Base-by-base conservation (phyloP, 495 filamentous ascomycete genomes). In the Hypoxylon subgilvum region DNA sequence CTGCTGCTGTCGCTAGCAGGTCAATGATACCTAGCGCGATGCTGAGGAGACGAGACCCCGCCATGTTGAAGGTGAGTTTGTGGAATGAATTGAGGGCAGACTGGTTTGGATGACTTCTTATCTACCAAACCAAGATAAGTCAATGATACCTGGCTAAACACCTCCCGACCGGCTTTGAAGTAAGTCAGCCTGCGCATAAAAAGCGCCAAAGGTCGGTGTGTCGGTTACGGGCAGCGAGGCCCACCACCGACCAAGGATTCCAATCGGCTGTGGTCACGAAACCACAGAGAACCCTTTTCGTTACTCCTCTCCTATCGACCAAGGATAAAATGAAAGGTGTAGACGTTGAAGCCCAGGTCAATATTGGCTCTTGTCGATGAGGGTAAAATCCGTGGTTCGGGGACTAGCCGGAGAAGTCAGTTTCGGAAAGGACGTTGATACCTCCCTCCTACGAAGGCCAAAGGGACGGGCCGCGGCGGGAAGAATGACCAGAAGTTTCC, bases 1-100 rank as follows among this genome's bases (percentile, higher is more conserved):
- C 60, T 12, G 75, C 72, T 13, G 70, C 68, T 6, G 78, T 79
- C 2, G 76, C 68, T 8, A 79, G 38, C 9, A 72, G 46, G 28
- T 76, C 69, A 42, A 73, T 22, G 13, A 59, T 45, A 43, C 76
- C 78, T 62, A 79, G 65, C 53, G 43, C 68, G 23, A 61, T 61
- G 19, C 72, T 67, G 47, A 78, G 52, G 2, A 58, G 8, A 27
- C 57, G 66, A 43, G 66, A 67, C 34, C 74, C 65, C 21, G 60
- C 55, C 75, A 79, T 79, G 4, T 39, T 58, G 51, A 50, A 46
- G 12, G 12, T 4, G 35, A 21, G 21, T 30, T 39, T 40, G 32
- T 41, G 44, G 34, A 30, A 47, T 40, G 30, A 42, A 56, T 51
- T 42, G 35, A 54, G 31, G 9, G 43, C 14, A 52, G 30, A 22